These are phyloP conservation scores for Leptographium wingfieldii DNA, from an alignment of 2,329 filamentous ascomycete species.

Conservation along the genomic window DNA sequence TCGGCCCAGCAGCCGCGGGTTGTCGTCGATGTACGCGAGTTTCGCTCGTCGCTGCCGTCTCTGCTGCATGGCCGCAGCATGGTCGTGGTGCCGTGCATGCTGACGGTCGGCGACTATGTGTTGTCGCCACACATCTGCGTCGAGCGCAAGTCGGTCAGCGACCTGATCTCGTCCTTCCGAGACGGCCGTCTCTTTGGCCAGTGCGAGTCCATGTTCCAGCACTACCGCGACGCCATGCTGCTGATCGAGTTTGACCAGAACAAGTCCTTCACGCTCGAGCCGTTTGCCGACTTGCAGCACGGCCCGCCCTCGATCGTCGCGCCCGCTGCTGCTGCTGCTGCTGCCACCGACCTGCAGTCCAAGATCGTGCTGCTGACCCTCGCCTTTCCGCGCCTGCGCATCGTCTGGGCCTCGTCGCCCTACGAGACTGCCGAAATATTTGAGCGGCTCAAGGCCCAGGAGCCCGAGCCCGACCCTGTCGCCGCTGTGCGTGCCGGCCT, in stretches of 20 bases:
- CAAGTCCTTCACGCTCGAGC: slow-evolving; percentile 90
- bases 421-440: slow-evolving; percentile 98
- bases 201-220: slow-evolving; percentile 83
- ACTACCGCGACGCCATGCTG: slow-evolving; percentile 82
- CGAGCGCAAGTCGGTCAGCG: slow-evolving; percentile 85
- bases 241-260: slow-evolving; percentile 97
- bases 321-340: slow-evolving; percentile 41
- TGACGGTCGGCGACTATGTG: slow-evolving; percentile 95
- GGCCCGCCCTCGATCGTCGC: slow-evolving; percentile 25
- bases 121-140: slow-evolving; percentile 83
- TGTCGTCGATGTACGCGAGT: slow-evolving; percentile 92
- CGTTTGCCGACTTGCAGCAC: slow-evolving; percentile 48
- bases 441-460: slow-evolving; percentile 78
- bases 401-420: slow-evolving; percentile 88
- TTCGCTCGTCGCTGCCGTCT: slow-evolving; percentile 82
- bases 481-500: slow-evolving; percentile 75
- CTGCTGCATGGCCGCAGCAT: slow-evolving; percentile 82
- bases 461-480: slow-evolving; percentile 81
- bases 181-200: slow-evolving; percentile 88
- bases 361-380: slow-evolving; percentile 88
- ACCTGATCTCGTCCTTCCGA: slow-evolving; percentile 82
- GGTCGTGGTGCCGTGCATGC: slow-evolving; percentile 82
- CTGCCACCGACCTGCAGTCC: slow-evolving; percentile 66
- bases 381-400: slow-evolving; percentile 75
- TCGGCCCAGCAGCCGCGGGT: slow-evolving; percentile 82